Evolutionary conservation across 2,329 filamentous ascomycete genomes (phyloP).

Genomic region (Gnomoniopsis sp.): DNA sequence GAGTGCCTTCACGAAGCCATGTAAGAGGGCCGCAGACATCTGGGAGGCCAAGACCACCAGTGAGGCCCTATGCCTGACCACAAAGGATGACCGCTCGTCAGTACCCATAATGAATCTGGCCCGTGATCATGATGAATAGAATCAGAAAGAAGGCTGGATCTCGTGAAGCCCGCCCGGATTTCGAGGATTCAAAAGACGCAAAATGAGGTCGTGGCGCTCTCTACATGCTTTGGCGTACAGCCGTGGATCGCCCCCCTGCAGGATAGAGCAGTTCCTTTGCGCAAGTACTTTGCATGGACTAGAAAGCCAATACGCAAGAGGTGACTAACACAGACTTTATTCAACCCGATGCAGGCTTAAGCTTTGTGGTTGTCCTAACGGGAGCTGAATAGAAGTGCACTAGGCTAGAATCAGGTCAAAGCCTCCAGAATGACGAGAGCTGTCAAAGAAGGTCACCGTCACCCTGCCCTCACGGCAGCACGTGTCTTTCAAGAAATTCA

Average conservation of each 20-base stretch:
- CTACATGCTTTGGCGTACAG: too few relatives aligned
- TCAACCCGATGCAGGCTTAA: neutral
- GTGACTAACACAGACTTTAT: too few relatives aligned
- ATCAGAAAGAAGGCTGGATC: too few relatives aligned
- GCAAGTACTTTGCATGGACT: too few relatives aligned
- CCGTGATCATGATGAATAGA: neutral
- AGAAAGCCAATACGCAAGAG: too few relatives aligned
- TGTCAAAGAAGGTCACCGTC: too few relatives aligned
- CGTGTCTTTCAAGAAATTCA: too few relatives aligned
- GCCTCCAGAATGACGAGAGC: too few relatives aligned
- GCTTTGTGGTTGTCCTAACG: neutral
- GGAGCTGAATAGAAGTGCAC: neutral
- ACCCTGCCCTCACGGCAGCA: too few relatives aligned
- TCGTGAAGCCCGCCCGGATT: neutral
- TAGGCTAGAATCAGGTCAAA: neutral
- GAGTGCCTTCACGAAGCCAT: conserved; percentile 12
- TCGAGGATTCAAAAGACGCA: too few relatives aligned
- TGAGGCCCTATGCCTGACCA: conserved; percentile 10
- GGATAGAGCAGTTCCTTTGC: neutral
- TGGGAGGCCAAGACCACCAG: conserved; percentile 14
- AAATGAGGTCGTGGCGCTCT: too few relatives aligned
- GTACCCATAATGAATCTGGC: neutral
- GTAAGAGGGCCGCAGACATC: conserved; percentile 8
- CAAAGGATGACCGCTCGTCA: conserved; percentile 1
- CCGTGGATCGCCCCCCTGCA: too few relatives aligned